These are phyloP conservation scores for Pyricularia pennisetigena DNA, from an alignment of 2,329 filamentous ascomycete genomes.

Conservation along the genomic window DNA sequence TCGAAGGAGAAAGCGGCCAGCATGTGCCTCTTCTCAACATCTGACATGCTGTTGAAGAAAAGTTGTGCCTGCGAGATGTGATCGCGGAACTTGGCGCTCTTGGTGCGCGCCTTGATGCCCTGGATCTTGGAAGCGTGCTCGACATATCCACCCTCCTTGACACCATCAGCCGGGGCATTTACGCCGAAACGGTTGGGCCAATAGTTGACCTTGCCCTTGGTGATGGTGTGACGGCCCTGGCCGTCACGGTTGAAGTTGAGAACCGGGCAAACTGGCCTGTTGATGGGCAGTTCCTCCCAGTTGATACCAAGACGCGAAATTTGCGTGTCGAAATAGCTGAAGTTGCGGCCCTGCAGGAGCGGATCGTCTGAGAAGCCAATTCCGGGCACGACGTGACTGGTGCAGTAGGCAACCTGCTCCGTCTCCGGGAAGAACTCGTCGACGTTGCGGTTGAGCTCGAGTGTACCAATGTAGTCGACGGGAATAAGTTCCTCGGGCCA, in stretches of 20 bases:
- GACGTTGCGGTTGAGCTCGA: constrained; percentile 70
- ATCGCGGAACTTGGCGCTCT: constrained; percentile 67
- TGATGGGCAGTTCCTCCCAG: constrained; percentile 70
- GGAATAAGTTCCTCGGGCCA: constrained; percentile 75
- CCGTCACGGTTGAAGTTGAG: constrained; percentile 73
- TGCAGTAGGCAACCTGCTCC: constrained; percentile 78
- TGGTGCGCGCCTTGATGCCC: constrained; percentile 61
- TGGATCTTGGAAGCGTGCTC: constrained; percentile 56
- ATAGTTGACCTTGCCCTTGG: constrained; percentile 65
- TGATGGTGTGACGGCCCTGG: constrained; percentile 61
- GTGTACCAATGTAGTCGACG: constrained; percentile 65
- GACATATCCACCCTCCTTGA: constrained; percentile 55
- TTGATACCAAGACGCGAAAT: constrained; percentile 62
- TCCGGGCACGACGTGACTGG: constrained; percentile 67
- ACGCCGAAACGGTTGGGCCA: constrained; percentile 65
- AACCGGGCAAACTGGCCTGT: constrained; percentile 63
- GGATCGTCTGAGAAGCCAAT: constrained; percentile 72
- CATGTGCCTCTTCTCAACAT: constrained; percentile 56
- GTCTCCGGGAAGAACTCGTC: constrained; percentile 78
- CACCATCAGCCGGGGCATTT: constrained; percentile 41
- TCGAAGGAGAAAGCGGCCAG: constrained; percentile 55
- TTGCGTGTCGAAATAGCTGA: constrained; percentile 58
- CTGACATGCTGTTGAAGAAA: constrained; percentile 70
- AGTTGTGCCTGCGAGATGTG: constrained; percentile 71
- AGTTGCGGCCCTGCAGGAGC: constrained; percentile 63